Evolutionary conservation across 2,329 filamentous ascomycete species (phyloP), one percentile per base, ranked within the genome.

Genomic region (Xylaria digitata): DNA sequence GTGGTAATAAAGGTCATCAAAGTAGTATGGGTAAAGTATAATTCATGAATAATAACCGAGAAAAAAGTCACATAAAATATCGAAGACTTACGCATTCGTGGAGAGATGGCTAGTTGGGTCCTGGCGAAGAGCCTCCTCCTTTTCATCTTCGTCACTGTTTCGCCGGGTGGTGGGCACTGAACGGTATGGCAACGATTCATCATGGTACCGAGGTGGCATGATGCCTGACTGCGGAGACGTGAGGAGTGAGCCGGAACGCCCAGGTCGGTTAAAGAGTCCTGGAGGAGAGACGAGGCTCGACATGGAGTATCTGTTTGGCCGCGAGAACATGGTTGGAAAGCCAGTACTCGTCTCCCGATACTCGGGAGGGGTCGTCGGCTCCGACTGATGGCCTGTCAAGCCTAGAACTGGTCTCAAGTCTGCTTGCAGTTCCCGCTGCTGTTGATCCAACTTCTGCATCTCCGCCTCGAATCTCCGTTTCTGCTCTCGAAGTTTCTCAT

Each of bases 351-450:
- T 89, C 71, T 97, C 93, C 73, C 90, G 90, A 79, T 96, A 95
- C 79, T 98, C 96, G 37, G 96, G 96, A 23, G 96, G 96, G 23
- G 96, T 99, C 1, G 96, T 97, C 17, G 96, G 96, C 81, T 98
- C 95, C 73, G 93, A 97, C 77, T 96, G 92, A 75, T 94, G 92
- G 61, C 92, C 92, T 67, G 89, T 84, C 68, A 85, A 80, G 74
- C 85, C 78, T 65, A 80, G 83, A 74, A 72, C 78, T 72, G 79
- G 82, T 65, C 85, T 84, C 64, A 96, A 85, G 73, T 96, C 92
- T 73, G 93, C 90, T 75, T 94, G 91, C 82, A 98, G 92, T 78
- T 92, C 89, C 69, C 91, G 90, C 79, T 95, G 92, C 78, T 96
- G 91, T 73, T 94, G 86, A 75, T 97, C 94, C 69, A 97, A 86